Percentiles rank a stretch among this genome's conserved stretches.
Conservation (phyloP, 352 stramenopile genomes). For the Pythium rishiriense region DNA sequence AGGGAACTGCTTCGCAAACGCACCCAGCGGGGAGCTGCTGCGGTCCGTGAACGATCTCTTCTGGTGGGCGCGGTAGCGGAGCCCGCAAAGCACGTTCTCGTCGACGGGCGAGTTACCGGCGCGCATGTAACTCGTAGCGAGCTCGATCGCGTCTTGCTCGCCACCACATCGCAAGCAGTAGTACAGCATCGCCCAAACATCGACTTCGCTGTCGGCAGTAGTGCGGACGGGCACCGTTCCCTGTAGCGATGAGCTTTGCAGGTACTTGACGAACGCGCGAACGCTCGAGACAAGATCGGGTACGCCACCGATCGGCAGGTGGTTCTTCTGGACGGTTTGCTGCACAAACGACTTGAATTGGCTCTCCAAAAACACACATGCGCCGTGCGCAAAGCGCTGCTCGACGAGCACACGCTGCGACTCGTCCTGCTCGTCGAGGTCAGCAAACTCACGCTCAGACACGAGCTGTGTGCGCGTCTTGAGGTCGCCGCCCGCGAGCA, state of each 20-base stretch:
- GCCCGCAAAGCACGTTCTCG: conserved; percentile 50
- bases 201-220: conserved; percentile 45
- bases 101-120: conserved; percentile 54
- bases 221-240: conserved; percentile 26
- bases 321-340: conserved; percentile 76
- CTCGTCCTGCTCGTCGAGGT: conserved; percentile 34
- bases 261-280: conserved; percentile 73
- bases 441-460: conserved; percentile 58
- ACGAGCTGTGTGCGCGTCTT: conserved; percentile 42
- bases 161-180: conserved; percentile 78
- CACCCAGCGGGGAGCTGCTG: conserved; percentile 36
- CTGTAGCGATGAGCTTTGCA: conserved; percentile 67
- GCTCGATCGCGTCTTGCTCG: conserved; percentile 65
- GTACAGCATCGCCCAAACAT: conserved; percentile 78
- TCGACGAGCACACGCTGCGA: conserved; percentile 42
- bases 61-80: conserved; percentile 66
- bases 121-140: conserved; percentile 43
- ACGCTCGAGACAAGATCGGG: conserved; percentile 71
- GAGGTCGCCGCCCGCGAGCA: conserved; percentile 57
- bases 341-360: conserved; percentile 80
- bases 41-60: conserved; percentile 46
- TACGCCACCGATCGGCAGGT: conserved; percentile 67
- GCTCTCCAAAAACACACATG: conserved; percentile 73
- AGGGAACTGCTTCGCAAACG: conserved; percentile 74
- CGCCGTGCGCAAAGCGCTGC: conserved; percentile 64